Evolutionary conservation across 2,329 filamentous ascomycete genomes (phyloP), one percentile per base, ranked within the genome.

Genomic region (Aspergillus intermedius): DNA sequence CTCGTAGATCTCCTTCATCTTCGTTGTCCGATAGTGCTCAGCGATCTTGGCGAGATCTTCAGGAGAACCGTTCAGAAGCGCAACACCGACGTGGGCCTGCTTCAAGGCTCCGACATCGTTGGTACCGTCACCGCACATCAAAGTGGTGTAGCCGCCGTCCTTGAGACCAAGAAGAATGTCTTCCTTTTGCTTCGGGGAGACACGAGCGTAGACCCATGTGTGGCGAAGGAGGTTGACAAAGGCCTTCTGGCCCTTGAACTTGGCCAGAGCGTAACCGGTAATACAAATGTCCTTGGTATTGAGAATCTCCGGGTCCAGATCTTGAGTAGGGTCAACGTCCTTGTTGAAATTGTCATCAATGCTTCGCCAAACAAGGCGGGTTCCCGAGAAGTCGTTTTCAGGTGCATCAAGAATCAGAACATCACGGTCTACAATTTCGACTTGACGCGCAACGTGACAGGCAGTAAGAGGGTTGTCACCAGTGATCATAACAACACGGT

Each of bases 1-100:
- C 74, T 97, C 89, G 67, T 98, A 98, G 55, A 98, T 82, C 56
- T 96, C 91, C 78, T 96, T 97, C 88, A 98, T 94, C 78, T 90
- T 95, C 37, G 86, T 95, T 69, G 90, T 95, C 59, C 93, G 86
- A 62, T 87, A 85, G 70, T 98, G 91, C 64, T 97, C 93, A 22
- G 87, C 86, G 60, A 98, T 98, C 67, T 86, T 90, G 49, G 84
- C 85, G 47, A 98, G 79, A 66, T 97, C 93, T 19, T 97, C 88
- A 57, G 84, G 86, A 1, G 91, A 94, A 54, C 93, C 93, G 70
- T 98, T 98, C 58, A 98, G 82, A 44, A 98, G 82, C 19, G 93
- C 93, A 54, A 98, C 88, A 71, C 93, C 93, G 55, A 98, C 90
- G 65, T 98, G 93, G 37, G 93, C 93, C 73, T 98, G 93, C 77